Evolutionary conservation across 2,329 filamentous ascomycete species (phyloP).

Genomic region (Hypoxylon sp.): DNA sequence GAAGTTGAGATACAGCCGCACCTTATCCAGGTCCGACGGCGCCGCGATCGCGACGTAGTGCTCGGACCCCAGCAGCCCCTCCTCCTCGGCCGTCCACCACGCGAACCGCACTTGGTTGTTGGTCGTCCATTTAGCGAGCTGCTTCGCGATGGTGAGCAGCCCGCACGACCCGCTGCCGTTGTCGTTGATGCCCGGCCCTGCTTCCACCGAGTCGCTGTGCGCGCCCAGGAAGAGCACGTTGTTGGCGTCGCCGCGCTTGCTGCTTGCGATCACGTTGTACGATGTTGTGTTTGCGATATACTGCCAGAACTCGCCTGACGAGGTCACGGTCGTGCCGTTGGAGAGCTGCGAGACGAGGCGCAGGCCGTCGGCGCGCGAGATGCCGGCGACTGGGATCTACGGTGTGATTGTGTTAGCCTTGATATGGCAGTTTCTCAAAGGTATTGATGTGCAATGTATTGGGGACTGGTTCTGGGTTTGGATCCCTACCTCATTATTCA

Average conservation of each 20-base stretch:
- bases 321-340: slow-evolving; percentile 39
- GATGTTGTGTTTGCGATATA: slow-evolving; percentile 52
- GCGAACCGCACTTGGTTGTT: slow-evolving; percentile 74
- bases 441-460: background rate
- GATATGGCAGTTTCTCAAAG: no score
- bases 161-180: slow-evolving; percentile 73
- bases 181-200: slow-evolving; percentile 76
- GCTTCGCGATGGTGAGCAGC: slow-evolving; percentile 71
- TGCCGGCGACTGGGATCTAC: slow-evolving; percentile 63
- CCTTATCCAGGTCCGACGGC: slow-evolving; percentile 66
- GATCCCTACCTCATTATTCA: slow-evolving; percentile 54
- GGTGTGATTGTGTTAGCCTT: slow-evolving; percentile 14
- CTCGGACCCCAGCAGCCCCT: slow-evolving; percentile 72
- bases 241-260: slow-evolving; percentile 69
- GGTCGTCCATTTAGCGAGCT: slow-evolving; percentile 69
- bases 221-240: slow-evolving; percentile 72
- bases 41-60: slow-evolving; percentile 66
- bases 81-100: slow-evolving; percentile 76
- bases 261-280: slow-evolving; percentile 73
- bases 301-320: slow-evolving; percentile 47
- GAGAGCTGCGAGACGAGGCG: slow-evolving; percentile 39
- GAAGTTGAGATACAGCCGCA: slow-evolving; percentile 73
- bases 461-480: background rate
- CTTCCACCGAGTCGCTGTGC: slow-evolving; percentile 73
- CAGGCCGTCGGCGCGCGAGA: slow-evolving; percentile 61